phyloP scores from a whole-genome alignment of 306 rosid genomes.

The Acacia acuminata region DNA sequence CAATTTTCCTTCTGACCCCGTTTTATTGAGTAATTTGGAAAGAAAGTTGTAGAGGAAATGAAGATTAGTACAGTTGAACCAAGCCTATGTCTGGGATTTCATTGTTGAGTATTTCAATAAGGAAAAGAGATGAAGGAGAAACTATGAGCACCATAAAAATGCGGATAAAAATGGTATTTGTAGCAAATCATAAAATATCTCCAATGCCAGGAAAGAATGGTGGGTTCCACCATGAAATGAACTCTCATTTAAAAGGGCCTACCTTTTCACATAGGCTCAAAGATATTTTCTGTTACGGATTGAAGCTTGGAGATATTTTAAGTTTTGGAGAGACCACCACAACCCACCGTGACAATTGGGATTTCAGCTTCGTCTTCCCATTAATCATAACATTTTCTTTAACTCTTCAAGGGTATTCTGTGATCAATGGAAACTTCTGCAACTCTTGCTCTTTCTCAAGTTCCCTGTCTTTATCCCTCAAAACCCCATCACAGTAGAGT shows the following conservation, averaged over 20 bases:
- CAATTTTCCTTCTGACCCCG: background rate
- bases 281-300: constrained; percentile 44
- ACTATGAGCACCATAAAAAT: background rate
- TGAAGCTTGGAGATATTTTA: constrained; percentile 44
- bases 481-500: constrained; percentile 39
- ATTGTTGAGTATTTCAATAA: background rate
- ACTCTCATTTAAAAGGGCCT: background rate
- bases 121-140: background rate
- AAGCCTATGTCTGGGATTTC: background rate
- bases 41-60: background rate
- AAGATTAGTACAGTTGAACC: background rate
- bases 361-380: background rate
- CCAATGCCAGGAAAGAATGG: background rate
- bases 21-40: background rate
- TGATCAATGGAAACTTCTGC: constrained; percentile 67
- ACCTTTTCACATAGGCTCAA: constrained; percentile 16
- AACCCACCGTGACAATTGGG: constrained; percentile 11
- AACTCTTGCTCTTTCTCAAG: constrained; percentile 49
- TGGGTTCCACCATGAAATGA: constrained; percentile 37
- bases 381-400: constrained; percentile 15
- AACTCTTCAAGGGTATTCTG: background rate
- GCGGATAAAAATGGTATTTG: background rate
- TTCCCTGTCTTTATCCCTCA: constrained; percentile 55
- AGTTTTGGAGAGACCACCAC: background rate
- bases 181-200: background rate